phyloP scores from a whole-genome alignment of 106 monocot species.

The Acanthochlamys bracteata region DNA sequence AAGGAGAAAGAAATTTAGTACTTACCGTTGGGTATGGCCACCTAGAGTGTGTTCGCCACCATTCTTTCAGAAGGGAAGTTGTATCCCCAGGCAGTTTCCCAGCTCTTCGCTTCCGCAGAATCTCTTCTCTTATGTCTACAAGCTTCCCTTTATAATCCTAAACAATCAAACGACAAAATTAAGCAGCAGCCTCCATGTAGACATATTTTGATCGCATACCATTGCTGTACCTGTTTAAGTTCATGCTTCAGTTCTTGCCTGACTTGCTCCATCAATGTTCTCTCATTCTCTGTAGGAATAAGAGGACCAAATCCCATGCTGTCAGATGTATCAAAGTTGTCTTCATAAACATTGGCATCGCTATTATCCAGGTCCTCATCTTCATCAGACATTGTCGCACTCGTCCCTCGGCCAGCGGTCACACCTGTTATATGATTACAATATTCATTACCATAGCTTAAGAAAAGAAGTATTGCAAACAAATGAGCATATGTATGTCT shows the following conservation, averaged over 20 bases:
- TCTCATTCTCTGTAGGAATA: constrained; percentile 87
- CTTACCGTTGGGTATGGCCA: constrained; percentile 97
- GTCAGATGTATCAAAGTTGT: constrained; percentile 58
- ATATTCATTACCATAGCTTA: not conserved
- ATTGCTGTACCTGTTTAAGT: constrained; percentile 56
- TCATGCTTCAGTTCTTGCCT: constrained; percentile 95
- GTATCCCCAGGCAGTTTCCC: constrained; percentile 91
- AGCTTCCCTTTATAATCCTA: constrained; percentile 94
- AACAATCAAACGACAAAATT: not conserved
- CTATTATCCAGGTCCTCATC: constrained; percentile 87
- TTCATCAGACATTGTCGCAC: constrained; percentile 96
- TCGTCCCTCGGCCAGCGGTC: constrained; percentile 83
- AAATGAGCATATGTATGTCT: not conserved
- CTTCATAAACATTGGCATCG: constrained; percentile 75
- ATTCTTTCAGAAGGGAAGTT: constrained; percentile 82
- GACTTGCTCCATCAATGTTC: constrained; percentile 88
- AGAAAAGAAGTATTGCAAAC: not conserved
- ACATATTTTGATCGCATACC: not conserved
- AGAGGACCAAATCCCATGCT: constrained; percentile 87
- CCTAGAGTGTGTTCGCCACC: constrained; percentile 97
- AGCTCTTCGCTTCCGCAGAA: constrained; percentile 81
- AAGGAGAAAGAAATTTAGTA: not conserved
- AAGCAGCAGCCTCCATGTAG: not conserved
- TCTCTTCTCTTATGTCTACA: constrained; percentile 94
- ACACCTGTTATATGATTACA: constrained; percentile 33